Evolutionary conservation across 768 basidiomycete genomes (phyloP), one percentile per base, ranked within the genome.

Genomic region (Trametes coccinea): DNA sequence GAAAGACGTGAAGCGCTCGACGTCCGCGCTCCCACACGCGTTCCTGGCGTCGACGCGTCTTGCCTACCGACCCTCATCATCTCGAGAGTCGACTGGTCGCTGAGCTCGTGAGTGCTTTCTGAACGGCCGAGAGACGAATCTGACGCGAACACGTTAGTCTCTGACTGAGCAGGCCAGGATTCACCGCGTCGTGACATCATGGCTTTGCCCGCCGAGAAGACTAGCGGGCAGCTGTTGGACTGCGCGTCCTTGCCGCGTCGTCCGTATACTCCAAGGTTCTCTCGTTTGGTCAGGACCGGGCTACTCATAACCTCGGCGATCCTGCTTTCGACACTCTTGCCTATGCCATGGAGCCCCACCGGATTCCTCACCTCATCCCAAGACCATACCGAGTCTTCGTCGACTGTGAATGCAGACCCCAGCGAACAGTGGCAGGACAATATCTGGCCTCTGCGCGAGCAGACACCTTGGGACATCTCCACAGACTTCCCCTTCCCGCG

Each of bases 401-500:
- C 37, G 27, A 33, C 45, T 2, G 33, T 39, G 3, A n/a, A 44
- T 41, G 41, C 48, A n/a, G 62, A 65, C 30, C 63, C 64, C 22
- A 49, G 37, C 17, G 74, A 73, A 45, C 73, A 76, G 27, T 82
- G 82, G 77, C 75, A 76, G 66, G 81, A 82, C 59, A 73, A 89
- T 61, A 68, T 85, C 30, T 91, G 83, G 77, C 89, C 89, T 22
- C 72, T 88, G 29, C 86, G 87, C 37, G 74, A 77, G 31, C 82
- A 79, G 59, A 81, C 76, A 17, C 64, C 73, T 6, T 91, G 88
- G 87, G 89, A 90, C 68, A 90, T 90, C 62, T 89, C 88, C 22
- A 89, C 87, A 22, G 85, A 90, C 74, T 89, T 82, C 65, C 79
- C 83, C n/a, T 82, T 84, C 72, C 84, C 87, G 1, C 84, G 88